A percentile compares a stretch with the other conserved stretches of the same genome.
Evolutionary conservation across 2,329 filamentous ascomycete genomes (phyloP).

Genomic region (Tympanopsis confertula): DNA sequence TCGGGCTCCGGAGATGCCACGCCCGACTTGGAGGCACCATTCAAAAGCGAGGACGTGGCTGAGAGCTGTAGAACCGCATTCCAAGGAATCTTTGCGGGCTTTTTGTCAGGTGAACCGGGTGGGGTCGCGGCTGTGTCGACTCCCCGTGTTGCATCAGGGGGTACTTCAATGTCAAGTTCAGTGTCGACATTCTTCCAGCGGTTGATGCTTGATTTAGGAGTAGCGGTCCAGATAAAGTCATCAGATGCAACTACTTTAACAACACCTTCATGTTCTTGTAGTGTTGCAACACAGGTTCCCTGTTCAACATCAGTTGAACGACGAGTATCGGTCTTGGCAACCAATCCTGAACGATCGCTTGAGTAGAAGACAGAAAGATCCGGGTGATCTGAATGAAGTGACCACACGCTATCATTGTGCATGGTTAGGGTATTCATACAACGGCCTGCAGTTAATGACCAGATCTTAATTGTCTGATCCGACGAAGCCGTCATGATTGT

Average conservation of each 20-base stretch:
- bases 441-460: conserved; percentile 86
- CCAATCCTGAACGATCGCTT: conserved; percentile 77
- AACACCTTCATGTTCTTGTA: conserved; percentile 14
- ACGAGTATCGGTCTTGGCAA: conserved; percentile 79
- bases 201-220: conserved; percentile 82
- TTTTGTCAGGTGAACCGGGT: conserved; percentile 18
- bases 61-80: conserved; percentile 73
- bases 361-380: conserved; percentile 86
- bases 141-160: conserved; percentile 34
- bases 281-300: neutral
- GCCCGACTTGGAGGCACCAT: neutral
- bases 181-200: conserved; percentile 83
- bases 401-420: conserved; percentile 98
- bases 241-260: conserved; percentile 49
- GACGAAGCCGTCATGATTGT: conserved; percentile 89
- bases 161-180: conserved; percentile 48
- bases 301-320: neutral
- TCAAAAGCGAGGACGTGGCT: conserved; percentile 63
- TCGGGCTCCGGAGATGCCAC: neutral
- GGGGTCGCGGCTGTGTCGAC: conserved; percentile 35
- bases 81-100: conserved; percentile 59
- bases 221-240: conserved; percentile 81
- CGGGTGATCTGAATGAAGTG: conserved; percentile 78
- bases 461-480: conserved; percentile 94
- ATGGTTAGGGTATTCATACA: conserved; percentile 98